Evolutionary conservation across 1,139 yeast species (phyloP).

Genomic region (Sugiyamaella neomexicana): DNA sequence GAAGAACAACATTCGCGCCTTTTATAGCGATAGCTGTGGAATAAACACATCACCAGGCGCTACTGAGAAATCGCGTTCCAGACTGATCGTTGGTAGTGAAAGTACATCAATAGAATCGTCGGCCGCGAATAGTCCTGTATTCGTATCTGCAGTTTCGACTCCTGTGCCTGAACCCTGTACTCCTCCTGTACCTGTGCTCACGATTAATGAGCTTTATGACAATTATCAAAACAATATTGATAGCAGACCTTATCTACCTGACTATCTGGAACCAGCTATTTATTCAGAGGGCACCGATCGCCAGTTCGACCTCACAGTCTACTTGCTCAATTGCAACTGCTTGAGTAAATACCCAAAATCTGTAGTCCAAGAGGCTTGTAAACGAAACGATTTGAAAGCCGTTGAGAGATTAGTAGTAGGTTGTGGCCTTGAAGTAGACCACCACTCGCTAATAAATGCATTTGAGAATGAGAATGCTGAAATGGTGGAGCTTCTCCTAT

Average conservation of each 20-base stretch:
- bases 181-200: background rate
- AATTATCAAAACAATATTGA: background rate
- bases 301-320: slow-evolving; percentile 2
- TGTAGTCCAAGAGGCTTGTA: slow-evolving; percentile 4
- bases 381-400: background rate
- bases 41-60: background rate
- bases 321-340: slow-evolving; percentile 8
- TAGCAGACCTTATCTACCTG: slow-evolving; percentile 6
- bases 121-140: background rate
- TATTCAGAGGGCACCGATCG: slow-evolving; percentile 2
- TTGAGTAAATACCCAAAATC: slow-evolving; percentile 6
- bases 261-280: slow-evolving; percentile 11
- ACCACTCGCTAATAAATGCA: slow-evolving; percentile 7
- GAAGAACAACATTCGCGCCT: slow-evolving; percentile 3
- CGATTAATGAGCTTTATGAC: background rate
- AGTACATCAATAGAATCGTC: no score
- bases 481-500: slow-evolving; percentile 6
- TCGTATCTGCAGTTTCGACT: background rate
- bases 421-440: background rate
- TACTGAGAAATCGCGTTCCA: background rate
- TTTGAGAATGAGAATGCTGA: slow-evolving; percentile 10
- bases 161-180: background rate
- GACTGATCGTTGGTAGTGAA: background rate
- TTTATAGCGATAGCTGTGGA: slow-evolving; percentile 1
- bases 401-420: slow-evolving; percentile 2